These are phyloP conservation scores for Fusarium sp. DNA, from an alignment of 2,329 filamentous ascomycete genomes.

Conservation along the genomic window DNA sequence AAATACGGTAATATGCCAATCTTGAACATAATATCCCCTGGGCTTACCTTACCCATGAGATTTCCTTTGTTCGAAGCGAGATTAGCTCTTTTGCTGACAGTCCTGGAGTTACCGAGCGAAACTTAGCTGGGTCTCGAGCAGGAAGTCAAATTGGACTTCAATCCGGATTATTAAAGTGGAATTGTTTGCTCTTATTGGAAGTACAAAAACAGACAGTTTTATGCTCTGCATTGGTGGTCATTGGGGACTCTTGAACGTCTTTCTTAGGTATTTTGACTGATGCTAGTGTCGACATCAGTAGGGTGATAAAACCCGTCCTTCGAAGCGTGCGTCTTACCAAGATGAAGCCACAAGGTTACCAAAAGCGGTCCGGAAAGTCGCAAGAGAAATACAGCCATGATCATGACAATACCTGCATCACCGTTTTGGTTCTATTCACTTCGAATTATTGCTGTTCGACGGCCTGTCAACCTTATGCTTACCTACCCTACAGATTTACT, in stretches of 20 bases:
- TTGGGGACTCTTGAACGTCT: too few species aligned
- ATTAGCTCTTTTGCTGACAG: not conserved
- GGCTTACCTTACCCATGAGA: not conserved
- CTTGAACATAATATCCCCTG: too few species aligned
- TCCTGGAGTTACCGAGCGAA: not conserved
- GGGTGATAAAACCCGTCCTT: too few species aligned
- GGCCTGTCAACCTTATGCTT: not conserved
- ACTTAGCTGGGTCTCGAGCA: not conserved
- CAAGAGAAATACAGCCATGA: not conserved
- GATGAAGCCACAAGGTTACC: too few species aligned
- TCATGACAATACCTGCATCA: not conserved
- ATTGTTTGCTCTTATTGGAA: not conserved
- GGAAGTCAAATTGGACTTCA: not conserved
- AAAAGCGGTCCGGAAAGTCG: not conserved
- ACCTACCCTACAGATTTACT: constrained; percentile 25
- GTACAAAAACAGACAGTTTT: not conserved
- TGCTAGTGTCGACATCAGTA: too few species aligned
- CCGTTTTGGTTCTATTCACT: not conserved
- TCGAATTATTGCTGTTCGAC: not conserved
- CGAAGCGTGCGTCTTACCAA: not conserved
- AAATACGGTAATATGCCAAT: not conserved
- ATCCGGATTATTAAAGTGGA: not conserved
- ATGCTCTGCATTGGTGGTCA: too few species aligned
- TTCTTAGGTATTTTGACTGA: too few species aligned
- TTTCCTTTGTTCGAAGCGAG: not conserved